Percentiles rank a stretch among this genome's conserved stretches.
Evolutionary conservation across 2,329 filamentous ascomycete genomes (phyloP).

Genomic region (Didymella lethalis): DNA sequence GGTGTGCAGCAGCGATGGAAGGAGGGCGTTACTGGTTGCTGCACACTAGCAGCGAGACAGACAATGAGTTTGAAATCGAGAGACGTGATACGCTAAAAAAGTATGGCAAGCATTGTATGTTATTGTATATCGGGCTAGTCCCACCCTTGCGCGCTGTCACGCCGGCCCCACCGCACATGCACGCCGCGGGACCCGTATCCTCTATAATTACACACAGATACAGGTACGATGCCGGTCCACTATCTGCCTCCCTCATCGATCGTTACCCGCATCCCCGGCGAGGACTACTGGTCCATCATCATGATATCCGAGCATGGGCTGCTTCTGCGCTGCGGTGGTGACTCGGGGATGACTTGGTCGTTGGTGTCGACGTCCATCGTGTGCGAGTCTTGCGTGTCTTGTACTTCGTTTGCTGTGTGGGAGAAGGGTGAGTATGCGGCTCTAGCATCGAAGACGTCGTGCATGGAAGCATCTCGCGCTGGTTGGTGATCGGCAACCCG

Average conservation of each 20-base stretch:
- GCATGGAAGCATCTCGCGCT: not conserved
- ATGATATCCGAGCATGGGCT: not conserved
- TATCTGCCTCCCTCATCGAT: not conserved
- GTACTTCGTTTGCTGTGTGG: not conserved
- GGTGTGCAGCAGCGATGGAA: not conserved
- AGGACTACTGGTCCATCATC: not conserved
- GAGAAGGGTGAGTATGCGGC: not conserved
- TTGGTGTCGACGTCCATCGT: conserved; percentile 2
- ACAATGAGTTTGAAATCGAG: too few species aligned
- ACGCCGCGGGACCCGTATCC: not conserved
- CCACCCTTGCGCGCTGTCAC: not conserved
- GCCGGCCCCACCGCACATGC: too few species aligned
- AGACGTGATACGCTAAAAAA: not conserved
- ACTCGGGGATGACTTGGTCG: conserved; percentile 1
- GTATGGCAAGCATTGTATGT: not conserved
- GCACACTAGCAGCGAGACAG: not conserved
- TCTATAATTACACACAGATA: not conserved
- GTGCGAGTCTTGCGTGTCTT: not conserved
- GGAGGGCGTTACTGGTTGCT: too few species aligned
- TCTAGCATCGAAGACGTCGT: not conserved
- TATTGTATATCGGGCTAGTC: not conserved
- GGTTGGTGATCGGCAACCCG: too few species aligned
- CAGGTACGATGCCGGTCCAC: not conserved
- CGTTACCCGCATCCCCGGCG: not conserved
- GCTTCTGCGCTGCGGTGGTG: not conserved